Percentiles rank a stretch among this genome's conserved stretches.
Conservation (phyloP, 345 rosid species). For the Sonneratia alba region DNA sequence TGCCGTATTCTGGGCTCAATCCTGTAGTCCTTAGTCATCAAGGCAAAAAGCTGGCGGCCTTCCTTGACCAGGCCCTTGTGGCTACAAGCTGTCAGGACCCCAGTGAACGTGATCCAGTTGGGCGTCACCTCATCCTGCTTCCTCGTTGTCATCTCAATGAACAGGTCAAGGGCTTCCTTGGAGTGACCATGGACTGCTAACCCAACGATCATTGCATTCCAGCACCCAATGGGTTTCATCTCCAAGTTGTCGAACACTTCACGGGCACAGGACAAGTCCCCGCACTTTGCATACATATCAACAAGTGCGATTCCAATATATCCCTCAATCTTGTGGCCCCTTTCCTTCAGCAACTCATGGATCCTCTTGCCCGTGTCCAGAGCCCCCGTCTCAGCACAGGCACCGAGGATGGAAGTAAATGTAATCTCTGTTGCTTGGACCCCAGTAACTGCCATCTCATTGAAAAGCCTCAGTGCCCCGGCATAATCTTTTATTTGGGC, state of each 20-base stretch:
- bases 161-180: conserved; percentile 24
- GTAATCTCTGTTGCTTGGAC: conserved; percentile 25
- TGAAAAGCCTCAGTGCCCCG: conserved; percentile 18
- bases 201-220: conserved; percentile 34
- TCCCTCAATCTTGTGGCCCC: conserved; percentile 12
- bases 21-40: conserved; percentile 17
- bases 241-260: conserved; percentile 16
- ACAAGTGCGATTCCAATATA: conserved; percentile 25
- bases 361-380: conserved; percentile 18
- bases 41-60: conserved; percentile 21
- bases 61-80: conserved; percentile 33
- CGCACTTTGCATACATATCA: conserved; percentile 34
- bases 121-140: conserved; percentile 13
- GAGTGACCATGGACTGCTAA: conserved; percentile 33
- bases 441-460: conserved; percentile 18
- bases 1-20: conserved; percentile 25
- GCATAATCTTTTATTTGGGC: conserved; percentile 14
- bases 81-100: conserved; percentile 37
- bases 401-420: conserved; percentile 20
- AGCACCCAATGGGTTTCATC: conserved; percentile 26
- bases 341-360: conserved; percentile 16
- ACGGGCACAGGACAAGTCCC: conserved; percentile 20
- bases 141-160: conserved; percentile 11
- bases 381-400: conserved; percentile 27
- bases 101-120: conserved; percentile 29